Base-by-base conservation (phyloP, 1,284 basidiomycete species). In the Neonothopanus nambi region DNA sequence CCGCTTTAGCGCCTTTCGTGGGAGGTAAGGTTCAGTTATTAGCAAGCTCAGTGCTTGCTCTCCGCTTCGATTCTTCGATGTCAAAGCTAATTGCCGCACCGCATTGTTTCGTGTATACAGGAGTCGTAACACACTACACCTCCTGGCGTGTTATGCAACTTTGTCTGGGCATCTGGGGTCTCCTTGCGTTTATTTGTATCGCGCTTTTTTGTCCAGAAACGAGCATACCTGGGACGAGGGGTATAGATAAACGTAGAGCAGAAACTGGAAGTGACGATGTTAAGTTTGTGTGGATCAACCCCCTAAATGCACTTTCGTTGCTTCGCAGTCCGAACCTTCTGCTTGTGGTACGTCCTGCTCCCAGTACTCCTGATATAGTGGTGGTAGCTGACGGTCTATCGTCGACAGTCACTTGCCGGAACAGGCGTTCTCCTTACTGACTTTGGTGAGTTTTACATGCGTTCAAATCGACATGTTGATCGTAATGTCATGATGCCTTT, bases 111-210 rank as follows among this genome's bases (percentile, higher is more conserved):
- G n/a, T n/a, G n/a, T n/a, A 21, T 5, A 21, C n/a, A 54, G 52
- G 52, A 20, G 39, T 54, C 1, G 33, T 54, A 26, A 35, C 52
- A 8, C 69, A 82, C 50, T 84, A 84, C 56, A 74, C 73, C 37
- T 85, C 87, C 0, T 93, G 91, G 91, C 78, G 89, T 2, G 64
- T 78, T 1, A 82, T 87, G 64, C 89, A 93, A 66, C 68, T 70
- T 30, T 62, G 68, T 0, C 57, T 90, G 2, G 80, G 77, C 1
- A 61, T 73, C 0, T 65, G 73, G 33, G 79, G 78, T 3, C 57
- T 77, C 0, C 53, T 78, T 3, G 73, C 77, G 1, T 70, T 83
- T 28, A 23, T 78, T 0, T 61, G 78, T 8, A 73, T 85, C 28
- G 63, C 72, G 7, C 48, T 81, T 18, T 76, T 80, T 51, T 74